A percentile compares a stretch with the other conserved stretches of the same genome.
These are phyloP conservation scores for Aspergillus fijiensis DNA, from an alignment of 2,329 filamentous ascomycete species.

Conservation along the genomic window DNA sequence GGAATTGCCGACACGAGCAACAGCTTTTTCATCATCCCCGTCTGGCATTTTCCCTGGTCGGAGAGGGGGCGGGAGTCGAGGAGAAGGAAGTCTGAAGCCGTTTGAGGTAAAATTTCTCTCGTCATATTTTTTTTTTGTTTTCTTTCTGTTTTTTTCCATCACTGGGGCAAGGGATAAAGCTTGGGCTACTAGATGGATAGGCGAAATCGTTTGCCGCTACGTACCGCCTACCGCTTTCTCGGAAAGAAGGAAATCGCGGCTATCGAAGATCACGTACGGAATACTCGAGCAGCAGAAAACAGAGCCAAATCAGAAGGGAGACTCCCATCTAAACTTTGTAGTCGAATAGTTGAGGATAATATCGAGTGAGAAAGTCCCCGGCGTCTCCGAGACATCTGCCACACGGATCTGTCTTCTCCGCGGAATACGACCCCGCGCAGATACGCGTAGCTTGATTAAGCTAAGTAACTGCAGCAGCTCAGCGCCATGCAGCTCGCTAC, in stretches of 20 bases:
- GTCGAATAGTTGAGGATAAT: no score
- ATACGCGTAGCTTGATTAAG: not conserved
- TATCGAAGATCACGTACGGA: no score
- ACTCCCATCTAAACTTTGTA: no score
- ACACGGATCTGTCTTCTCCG: not conserved
- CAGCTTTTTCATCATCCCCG: constrained; percentile 85
- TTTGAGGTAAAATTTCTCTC: not conserved
- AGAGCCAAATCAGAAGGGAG: no score
- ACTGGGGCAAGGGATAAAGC: no score
- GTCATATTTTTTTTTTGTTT: no score
- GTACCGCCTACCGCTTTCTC: no score
- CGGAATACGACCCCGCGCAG: not conserved
- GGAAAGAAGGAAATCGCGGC: no score
- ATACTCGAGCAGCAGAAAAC: no score
- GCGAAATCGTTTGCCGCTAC: no score
- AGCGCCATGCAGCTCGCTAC: not conserved
- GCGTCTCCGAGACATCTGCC: not conserved
- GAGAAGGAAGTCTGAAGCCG: not conserved
- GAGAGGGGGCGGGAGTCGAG: constrained; percentile 58
- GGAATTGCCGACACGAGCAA: constrained; percentile 66
- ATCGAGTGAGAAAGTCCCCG: not conserved
- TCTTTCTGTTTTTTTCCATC: no score
- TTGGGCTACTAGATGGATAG: no score
- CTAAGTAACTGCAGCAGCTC: not conserved
- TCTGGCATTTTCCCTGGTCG: constrained; percentile 90